Percentiles rank a stretch among this genome's conserved stretches.
phyloP scores from a whole-genome alignment of 306 rosid species.

The Hylodesmum podocarpum region DNA sequence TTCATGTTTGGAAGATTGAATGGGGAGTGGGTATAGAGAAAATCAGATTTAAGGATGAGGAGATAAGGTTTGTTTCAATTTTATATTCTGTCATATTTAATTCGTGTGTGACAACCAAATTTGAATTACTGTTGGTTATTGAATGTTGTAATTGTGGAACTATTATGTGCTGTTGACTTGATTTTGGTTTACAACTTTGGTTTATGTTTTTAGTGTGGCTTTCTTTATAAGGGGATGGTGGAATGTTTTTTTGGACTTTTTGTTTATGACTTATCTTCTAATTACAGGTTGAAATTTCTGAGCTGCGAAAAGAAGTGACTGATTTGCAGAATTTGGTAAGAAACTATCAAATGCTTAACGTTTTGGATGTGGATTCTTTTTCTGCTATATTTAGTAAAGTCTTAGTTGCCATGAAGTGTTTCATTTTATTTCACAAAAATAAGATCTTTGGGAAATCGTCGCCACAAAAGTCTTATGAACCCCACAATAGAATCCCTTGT shows the following conservation, averaged over 20 bases:
- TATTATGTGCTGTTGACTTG: background rate
- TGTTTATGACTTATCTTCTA: constrained; percentile 29
- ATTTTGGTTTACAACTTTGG: constrained; percentile 7
- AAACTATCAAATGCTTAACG: background rate
- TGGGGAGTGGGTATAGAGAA: background rate
- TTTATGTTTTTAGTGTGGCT: background rate
- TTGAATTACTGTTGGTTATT: constrained; percentile 1
- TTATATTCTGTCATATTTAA: background rate
- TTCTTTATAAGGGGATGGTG: background rate
- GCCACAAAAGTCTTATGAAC: background rate
- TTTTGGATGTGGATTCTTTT: background rate
- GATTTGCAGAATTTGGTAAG: constrained; percentile 69
- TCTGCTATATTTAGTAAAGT: background rate
- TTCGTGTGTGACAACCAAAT: constrained; percentile 1
- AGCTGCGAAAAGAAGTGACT: constrained; percentile 48
- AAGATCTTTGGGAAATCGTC: background rate
- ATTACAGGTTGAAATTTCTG: constrained; percentile 68
- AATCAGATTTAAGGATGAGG: background rate
- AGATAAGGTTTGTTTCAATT: background rate
- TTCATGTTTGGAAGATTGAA: background rate
- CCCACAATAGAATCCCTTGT: background rate
- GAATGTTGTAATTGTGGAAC: background rate
- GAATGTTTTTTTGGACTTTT: background rate
- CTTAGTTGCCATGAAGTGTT: background rate
- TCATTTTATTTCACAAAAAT: background rate